Conservation (phyloP, 345 rosid species). For the Citrus sinensis region DVS_A1.0 CM039161.1:18464001-18464500, state of each 20-base stretch:
- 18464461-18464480: neutral
- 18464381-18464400: conserved; percentile 7
- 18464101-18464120: neutral
- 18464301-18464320: neutral
- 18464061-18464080: neutral
- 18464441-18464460: neutral
- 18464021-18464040: too few species aligned
- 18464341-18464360: neutral
- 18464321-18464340: neutral
- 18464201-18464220: neutral
- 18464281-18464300: neutral
- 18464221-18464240: neutral
- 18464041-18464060: neutral
- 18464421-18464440: conserved; percentile 5
- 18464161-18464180: neutral
- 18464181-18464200: neutral
- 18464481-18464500: neutral
- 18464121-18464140: neutral
- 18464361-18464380: conserved; percentile 8
- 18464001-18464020: too few species aligned
- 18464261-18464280: neutral
- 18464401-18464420: conserved; percentile 9
- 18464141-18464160: neutral
- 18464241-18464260: neutral
- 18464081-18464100: neutral